Evolutionary conservation across 495 filamentous ascomycete species (phyloP).

Genomic region (Collariella sp.): DNA sequence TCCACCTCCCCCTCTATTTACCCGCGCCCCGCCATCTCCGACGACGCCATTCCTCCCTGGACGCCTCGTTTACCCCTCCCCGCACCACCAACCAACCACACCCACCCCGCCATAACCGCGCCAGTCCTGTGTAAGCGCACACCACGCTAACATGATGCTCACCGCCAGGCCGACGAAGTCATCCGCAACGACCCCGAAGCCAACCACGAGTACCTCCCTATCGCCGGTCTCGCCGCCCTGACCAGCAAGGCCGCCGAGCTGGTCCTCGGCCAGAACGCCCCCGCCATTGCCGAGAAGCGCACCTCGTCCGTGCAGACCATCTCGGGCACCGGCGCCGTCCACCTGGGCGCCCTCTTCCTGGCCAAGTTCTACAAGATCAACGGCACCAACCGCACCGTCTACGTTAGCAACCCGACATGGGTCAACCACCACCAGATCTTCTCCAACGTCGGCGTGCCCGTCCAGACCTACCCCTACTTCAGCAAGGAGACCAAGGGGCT

Average conservation of each 20-base stretch:
- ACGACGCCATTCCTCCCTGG: neutral
- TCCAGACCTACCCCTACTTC: slow-evolving; percentile 91
- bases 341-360: slow-evolving; percentile 82
- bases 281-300: slow-evolving; percentile 76
- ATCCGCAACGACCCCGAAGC: slow-evolving; percentile 78
- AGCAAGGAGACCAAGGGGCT: slow-evolving; percentile 74
- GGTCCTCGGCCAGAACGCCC: slow-evolving; percentile 70
- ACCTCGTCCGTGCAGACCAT: slow-evolving; percentile 70
- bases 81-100: too few species aligned
- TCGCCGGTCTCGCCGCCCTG: slow-evolving; percentile 77
- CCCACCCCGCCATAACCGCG: neutral
- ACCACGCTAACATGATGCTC: neutral
- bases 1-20: slow-evolving; percentile 9
- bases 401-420: slow-evolving; percentile 93
- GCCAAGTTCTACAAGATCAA: slow-evolving; percentile 62
- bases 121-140: slow-evolving; percentile 13
- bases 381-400: slow-evolving; percentile 62
- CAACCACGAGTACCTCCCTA: slow-evolving; percentile 98
- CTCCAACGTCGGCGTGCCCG: slow-evolving; percentile 72
- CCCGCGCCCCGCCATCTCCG: slow-evolving; percentile 11
- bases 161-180: slow-evolving; percentile 70
- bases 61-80: slow-evolving; percentile 3
- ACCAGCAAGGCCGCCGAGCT: slow-evolving; percentile 84
- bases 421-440: slow-evolving; percentile 99
- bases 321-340: slow-evolving; percentile 86